phyloP scores from a whole-genome alignment of 139 green algal species.

The Micromonas pusilla region DNA sequence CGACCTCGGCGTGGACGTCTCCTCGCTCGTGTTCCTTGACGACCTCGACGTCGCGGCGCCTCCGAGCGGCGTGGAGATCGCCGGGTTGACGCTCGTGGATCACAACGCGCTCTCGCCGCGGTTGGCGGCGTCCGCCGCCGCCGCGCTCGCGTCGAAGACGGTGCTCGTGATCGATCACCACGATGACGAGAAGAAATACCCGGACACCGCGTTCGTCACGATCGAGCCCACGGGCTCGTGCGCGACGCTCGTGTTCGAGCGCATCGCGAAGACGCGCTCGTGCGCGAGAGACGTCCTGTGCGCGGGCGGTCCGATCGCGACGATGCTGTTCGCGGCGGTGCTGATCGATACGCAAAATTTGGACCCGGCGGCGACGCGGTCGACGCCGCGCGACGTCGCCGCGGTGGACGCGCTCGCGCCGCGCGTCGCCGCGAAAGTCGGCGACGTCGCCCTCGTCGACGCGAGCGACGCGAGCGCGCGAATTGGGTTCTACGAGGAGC shows the following conservation, averaged over 20 bases:
- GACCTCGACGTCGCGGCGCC: background rate
- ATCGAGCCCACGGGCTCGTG: background rate
- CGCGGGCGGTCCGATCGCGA: background rate
- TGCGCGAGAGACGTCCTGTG: background rate
- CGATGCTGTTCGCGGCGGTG: background rate
- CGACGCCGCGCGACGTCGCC: background rate
- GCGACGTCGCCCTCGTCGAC: background rate
- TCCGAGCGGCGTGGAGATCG: background rate
- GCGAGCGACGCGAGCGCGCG: no score
- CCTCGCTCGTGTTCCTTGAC: background rate
- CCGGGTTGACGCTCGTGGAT: background rate
- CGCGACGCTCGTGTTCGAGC: slow-evolving; percentile 1
- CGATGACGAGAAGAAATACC: background rate
- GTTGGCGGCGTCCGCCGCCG: no score
- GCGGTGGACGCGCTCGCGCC: background rate
- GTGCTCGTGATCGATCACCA: slow-evolving; percentile 1
- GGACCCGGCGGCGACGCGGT: background rate
- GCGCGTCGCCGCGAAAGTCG: no score
- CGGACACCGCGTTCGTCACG: background rate
- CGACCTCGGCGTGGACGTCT: slow-evolving; percentile 6
- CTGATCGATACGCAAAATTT: background rate
- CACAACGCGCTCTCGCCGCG: slow-evolving; percentile 13
- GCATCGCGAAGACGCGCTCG: background rate
- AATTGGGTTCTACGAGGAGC: background rate
- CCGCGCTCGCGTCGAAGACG: background rate